phyloP scores from a whole-genome alignment of 495 filamentous ascomycete genomes.

The Neurospora hispaniola region DNA sequence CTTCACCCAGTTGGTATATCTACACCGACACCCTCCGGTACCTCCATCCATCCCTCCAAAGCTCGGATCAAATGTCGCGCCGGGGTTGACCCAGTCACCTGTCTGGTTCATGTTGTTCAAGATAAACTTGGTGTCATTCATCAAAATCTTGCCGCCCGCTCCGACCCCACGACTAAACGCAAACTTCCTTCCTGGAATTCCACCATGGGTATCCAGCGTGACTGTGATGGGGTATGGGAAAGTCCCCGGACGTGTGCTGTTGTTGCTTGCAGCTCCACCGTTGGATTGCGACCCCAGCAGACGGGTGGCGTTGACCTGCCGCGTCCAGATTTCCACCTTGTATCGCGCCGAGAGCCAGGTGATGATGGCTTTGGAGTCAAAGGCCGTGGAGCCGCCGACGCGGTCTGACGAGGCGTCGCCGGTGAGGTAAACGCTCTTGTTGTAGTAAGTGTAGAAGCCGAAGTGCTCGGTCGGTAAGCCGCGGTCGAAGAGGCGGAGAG shows the following conservation, averaged over 20 bases:
- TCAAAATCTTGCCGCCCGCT: constrained; percentile 38
- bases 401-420: constrained; percentile 40
- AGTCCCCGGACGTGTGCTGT: constrained; percentile 46
- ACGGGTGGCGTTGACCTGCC: constrained; percentile 33
- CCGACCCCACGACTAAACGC: constrained; percentile 61
- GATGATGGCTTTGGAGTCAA: constrained; percentile 55
- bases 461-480: constrained; percentile 75
- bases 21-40: constrained; percentile 61
- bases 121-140: constrained; percentile 42
- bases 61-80: constrained; percentile 22
- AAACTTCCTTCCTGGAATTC: constrained; percentile 49
- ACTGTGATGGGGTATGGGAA: constrained; percentile 84
- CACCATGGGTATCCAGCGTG: constrained; percentile 72
- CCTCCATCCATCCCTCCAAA: constrained; percentile 59
- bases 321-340: constrained; percentile 87
- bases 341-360: constrained; percentile 80
- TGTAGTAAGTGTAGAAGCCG: constrained; percentile 87
- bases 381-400: constrained; percentile 52
- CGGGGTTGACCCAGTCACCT: constrained; percentile 52
- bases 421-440: constrained; percentile 74
- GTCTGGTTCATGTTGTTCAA: constrained; percentile 47
- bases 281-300: constrained; percentile 24
- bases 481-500: constrained; percentile 75
- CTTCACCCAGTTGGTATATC: constrained; percentile 57
- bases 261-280: constrained; percentile 7